Conservation (phyloP, 768 basidiomycete species). For the Lactarius sp. region DNA sequence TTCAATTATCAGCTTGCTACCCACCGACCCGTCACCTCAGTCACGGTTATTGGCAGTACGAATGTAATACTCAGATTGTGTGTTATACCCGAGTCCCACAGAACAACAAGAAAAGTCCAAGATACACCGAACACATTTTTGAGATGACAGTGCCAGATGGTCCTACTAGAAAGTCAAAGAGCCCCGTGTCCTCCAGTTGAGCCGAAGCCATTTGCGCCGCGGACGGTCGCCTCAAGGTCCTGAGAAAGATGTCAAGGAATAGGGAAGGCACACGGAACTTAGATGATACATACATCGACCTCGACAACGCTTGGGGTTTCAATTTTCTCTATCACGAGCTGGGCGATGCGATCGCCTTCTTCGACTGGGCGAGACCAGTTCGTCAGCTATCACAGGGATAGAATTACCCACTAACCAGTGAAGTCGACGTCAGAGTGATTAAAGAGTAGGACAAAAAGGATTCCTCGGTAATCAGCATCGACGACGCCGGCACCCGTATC, state of each 20-base stretch:
- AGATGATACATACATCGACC: slow-evolving; percentile 58
- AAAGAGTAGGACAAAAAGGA: slow-evolving; percentile 87
- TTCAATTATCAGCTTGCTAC: slow-evolving; percentile 39
- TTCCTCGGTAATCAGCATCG: slow-evolving; percentile 93
- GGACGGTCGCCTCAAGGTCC: slow-evolving; percentile 80
- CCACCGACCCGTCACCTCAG: slow-evolving; percentile 38
- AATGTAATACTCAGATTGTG: neutral
- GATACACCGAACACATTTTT: slow-evolving; percentile 33
- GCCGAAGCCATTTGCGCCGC: slow-evolving; percentile 87
- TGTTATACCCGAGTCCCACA: neutral
- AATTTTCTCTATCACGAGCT: slow-evolving; percentile 89
- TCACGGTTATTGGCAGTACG: neutral
- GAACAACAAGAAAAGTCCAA: neutral
- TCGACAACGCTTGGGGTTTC: slow-evolving; percentile 80
- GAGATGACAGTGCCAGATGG: neutral
- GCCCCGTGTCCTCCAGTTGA: slow-evolving; percentile 82
- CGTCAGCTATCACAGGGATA: neutral
- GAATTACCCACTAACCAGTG: slow-evolving; percentile 45
- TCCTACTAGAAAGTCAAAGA: neutral
- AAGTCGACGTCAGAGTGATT: slow-evolving; percentile 91
- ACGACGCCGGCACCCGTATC: slow-evolving; percentile 97
- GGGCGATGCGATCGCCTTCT: slow-evolving; percentile 93
- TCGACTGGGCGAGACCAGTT: slow-evolving; percentile 49
- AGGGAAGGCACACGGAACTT: neutral
- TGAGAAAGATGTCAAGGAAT: slow-evolving; percentile 31